Percentiles rank a stretch among this genome's conserved stretches.
Evolutionary conservation across 176 grass and related monocot genomes (phyloP).

Genomic region (Cymbopogon citratus): DNA sequence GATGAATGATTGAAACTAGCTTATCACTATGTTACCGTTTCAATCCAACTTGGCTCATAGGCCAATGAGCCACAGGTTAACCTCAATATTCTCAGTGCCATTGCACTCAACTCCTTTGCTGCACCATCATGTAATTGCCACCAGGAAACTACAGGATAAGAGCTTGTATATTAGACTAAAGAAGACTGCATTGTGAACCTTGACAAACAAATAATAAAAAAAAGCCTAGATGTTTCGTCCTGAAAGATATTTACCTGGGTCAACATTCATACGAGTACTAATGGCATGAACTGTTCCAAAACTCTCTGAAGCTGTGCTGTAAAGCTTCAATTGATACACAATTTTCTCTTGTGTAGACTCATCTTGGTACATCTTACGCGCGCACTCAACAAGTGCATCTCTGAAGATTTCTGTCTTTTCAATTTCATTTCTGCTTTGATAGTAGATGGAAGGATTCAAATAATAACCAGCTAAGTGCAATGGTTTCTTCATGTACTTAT

Average conservation of each 20-base stretch:
- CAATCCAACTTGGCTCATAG: constrained; percentile 11
- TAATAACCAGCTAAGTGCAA: constrained; percentile 12
- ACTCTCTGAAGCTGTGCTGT: not conserved
- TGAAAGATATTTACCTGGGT: not conserved
- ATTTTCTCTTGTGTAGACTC: not conserved
- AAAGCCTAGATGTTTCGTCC: not conserved
- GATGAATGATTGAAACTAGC: not conserved
- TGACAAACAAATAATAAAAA: not conserved
- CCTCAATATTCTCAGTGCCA: constrained; percentile 20
- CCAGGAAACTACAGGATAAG: not conserved
- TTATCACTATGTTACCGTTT: not conserved
- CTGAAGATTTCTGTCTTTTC: constrained; percentile 2
- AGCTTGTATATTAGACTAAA: not conserved
- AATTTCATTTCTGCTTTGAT: constrained; percentile 10
- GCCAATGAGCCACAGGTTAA: constrained; percentile 7
- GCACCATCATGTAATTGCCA: not conserved
- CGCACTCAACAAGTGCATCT: not conserved
- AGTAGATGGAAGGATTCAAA: constrained; percentile 22
- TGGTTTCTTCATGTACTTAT: not conserved
- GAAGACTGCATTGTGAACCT: not conserved
- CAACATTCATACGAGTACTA: not conserved
- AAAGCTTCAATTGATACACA: constrained; percentile 4
- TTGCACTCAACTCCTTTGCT: constrained; percentile 14
- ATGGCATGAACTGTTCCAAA: not conserved
- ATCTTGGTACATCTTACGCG: not conserved